Base-by-base conservation (phyloP, 2,329 filamentous ascomycete species). In the Esteya vermicola region DNA sequence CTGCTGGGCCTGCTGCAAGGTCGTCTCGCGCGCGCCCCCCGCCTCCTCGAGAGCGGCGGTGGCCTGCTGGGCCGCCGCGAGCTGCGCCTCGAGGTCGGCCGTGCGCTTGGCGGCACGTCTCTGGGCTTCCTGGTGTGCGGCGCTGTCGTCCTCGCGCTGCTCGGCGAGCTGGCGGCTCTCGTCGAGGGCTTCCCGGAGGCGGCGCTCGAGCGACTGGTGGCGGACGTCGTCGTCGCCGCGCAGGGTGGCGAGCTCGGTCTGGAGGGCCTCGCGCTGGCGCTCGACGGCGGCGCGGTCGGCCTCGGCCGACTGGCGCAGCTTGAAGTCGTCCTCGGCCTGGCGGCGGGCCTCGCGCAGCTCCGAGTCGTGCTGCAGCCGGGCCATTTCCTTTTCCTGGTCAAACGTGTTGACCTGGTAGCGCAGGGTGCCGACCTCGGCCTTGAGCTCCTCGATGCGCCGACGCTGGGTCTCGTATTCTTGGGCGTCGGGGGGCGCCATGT, bases 391-490 rank as follows among this genome's bases (percentile, higher is more conserved):
- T 53, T 96, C 89, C 50, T 94, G 85, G 51, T 89, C 88, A 39
- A 84, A 65, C 16, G 83, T 89, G 52, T 86, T 83, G 48, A 94
- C 70, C 43, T 89, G 85, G 61, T 95, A 98, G 45, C 79, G 80
- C 38, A 95, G 65, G 0, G 85, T 84, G 45, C 88, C 91, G 32
- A 96, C 67, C 58, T 95, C 85, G 2, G 89, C 85, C 53, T 89
- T 88, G 21, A 96, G 68, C 47, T 88, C 81, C 52, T 96, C 88
- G 44, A 70, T 72, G 27, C 64, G 63, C 41, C 62, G 67, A 36
- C 67, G 64, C 52, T 71, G 72, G 34, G 63, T 66, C 52, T 77
- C 72, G 52, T 75, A 73, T 41, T 70, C 65, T 43, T 74, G 68
- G n/a, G 66, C 65, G 43, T 75, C 72, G 1, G 68, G 62, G 0